These are phyloP conservation scores for Begonia fuchsioides DNA, from an alignment of 306 rosid species.

Conservation along the genomic window DNA sequence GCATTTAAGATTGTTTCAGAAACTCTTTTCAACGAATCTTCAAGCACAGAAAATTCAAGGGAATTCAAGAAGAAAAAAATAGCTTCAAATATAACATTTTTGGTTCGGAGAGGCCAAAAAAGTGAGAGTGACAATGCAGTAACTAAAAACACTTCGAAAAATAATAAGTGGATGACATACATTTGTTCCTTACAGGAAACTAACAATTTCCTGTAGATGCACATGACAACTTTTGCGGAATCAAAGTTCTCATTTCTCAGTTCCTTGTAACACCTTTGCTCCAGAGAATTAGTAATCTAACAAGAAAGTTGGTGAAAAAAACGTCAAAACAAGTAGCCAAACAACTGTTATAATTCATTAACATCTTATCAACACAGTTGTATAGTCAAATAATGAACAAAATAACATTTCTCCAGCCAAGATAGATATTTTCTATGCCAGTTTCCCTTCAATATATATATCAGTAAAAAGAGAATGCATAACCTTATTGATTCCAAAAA, in stretches of 20 bases:
- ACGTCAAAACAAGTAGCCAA: conserved; percentile 11
- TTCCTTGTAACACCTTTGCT: conserved; percentile 94
- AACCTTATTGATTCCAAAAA: too few relatives aligned
- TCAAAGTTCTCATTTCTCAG: conserved; percentile 59
- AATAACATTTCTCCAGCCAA: too few relatives aligned
- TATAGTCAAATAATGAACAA: too few relatives aligned
- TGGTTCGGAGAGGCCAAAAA: conserved; percentile 2
- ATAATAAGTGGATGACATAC: conserved; percentile 39
- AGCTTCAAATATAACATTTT: not conserved
- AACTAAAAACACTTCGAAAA: conserved; percentile 4
- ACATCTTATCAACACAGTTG: not conserved
- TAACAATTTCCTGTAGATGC: conserved; percentile 71
- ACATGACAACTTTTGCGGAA: conserved; percentile 61
- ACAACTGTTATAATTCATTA: conserved; percentile 1
- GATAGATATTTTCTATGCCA: too few relatives aligned
- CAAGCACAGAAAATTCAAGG: too few relatives aligned
- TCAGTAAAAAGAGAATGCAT: too few relatives aligned
- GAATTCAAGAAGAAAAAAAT: not conserved
- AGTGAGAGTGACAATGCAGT: not conserved
- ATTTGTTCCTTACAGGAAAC: conserved; percentile 79
- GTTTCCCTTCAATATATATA: too few relatives aligned
- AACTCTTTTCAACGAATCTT: too few relatives aligned
- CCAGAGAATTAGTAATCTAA: conserved; percentile 71
- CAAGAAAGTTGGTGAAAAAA: conserved; percentile 20
- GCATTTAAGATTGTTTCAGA: too few relatives aligned